Evolutionary conservation across 257 asterid genomes (phyloP), one percentile per base, ranked within the genome.

Genomic region (Nicotiana paniculata): DNA sequence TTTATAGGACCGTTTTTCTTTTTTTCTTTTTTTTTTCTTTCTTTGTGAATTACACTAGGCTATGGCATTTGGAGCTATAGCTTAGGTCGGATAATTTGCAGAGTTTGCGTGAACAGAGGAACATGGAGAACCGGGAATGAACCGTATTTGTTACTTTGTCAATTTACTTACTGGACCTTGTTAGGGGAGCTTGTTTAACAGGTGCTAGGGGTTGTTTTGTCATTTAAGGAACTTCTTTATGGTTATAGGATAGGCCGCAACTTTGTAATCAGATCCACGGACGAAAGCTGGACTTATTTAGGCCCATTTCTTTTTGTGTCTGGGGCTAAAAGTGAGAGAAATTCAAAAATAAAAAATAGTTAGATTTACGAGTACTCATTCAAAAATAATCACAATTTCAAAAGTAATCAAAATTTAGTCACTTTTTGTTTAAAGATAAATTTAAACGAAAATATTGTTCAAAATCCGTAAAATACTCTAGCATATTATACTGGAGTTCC

Each of bases 191-290:
- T 43, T 11, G 58, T n/a, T 21, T 11, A 2, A 4, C 6, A 0
- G 10, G 35, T 39, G 11, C 1, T n/a, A 17, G 59, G 85, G 82
- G 67, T 43, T n/a, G 2, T 55, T 83, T 39, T 12, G 83, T 30
- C 59, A 68, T 79, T 26, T 7, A 6, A 16, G 67, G 10, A 3
- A 59, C 2, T 61, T 51, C 11, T 68, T 1, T 70, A 61, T 48
- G 83, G 83, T 65, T 30, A 8, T 39, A 48, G 21, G 46, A 84
- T 70, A 79, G 4, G 69, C 82, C 79, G 69, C 77, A 79, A 48
- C 59, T 54, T 18, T 53, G 68, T 77, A 77, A 35, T 37, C 16
- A 61, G 33, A 63, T 26, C 68, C 18, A 62, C 12, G 11, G 33
- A 24, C 4, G 65, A n/a, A 59, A 21, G 13, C 13, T 59, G 35